Base-by-base conservation (phyloP, 75 land plant genomes). In the Larix kaempferi region DNA sequence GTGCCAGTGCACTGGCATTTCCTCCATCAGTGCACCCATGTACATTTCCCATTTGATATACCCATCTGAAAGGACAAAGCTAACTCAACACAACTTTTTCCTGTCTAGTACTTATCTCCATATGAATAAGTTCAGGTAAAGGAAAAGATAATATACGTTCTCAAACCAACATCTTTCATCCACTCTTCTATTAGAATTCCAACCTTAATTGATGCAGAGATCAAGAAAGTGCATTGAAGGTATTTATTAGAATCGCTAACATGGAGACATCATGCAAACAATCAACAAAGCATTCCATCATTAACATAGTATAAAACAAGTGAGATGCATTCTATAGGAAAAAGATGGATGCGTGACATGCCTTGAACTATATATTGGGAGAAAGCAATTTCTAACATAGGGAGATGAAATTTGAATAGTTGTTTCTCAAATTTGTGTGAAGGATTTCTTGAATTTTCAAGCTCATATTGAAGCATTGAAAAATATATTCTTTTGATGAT, bases 161-260 rank as follows among this genome's bases (percentile, higher is more conserved):
- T 80, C 79, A 98, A 87, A 56, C 99, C 99, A 58, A 94, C 98
- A 82, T 98, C 98, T 67, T 88, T 80, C 99, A 98, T 98, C 99
- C 99, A 98, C 61, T 74, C 59, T 13, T 77, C 81, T 35, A 98
- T 84, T 16, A 95, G 84, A 72, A 81, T 79, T 16, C 86, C 85
- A 35, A 98, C 98, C 76, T 79, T 87, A 10, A 90, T 27, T 39
- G 98, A 80, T 49, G 98, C 99, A 39, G 94, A 89, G 55, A 95
- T 95, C 84, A 95, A 71, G 86, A 98, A 98, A 26, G 99, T 98
- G 76, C 99, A 80, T 82, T 93, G 86, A 29, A 95, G 90, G 78
- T 85, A 89, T 19, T 80, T 78, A 33, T 86, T 81, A 56, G 89
- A 89, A 87, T 98, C 99, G 78, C 91, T 89, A 41, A 95, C 81